phyloP scores from a whole-genome alignment of 2,329 filamentous ascomycete species.

The Fusarium globosum region DNA sequence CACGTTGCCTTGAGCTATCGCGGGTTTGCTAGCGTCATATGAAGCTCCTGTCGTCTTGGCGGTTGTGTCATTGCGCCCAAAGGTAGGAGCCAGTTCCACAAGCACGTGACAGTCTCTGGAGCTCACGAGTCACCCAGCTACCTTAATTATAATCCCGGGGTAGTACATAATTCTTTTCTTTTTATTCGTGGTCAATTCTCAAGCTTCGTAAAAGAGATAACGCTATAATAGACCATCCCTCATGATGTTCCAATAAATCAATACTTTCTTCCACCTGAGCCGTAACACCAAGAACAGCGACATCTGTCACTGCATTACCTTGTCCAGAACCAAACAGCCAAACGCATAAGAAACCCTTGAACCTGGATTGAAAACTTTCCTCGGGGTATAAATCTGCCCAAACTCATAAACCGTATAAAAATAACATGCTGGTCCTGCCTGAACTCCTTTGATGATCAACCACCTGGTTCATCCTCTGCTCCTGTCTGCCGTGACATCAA shows the following conservation, averaged over 20 bases:
- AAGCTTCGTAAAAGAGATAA: not conserved
- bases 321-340: conserved; percentile 18
- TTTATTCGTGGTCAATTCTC: not conserved
- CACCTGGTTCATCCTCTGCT: conserved; percentile 8
- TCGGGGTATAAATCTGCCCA: conserved; percentile 49
- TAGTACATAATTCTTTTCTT: not conserved
- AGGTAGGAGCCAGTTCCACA: conserved; percentile 22
- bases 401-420: conserved; percentile 31
- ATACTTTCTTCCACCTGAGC: conserved; percentile 10
- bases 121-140: conserved; percentile 4
- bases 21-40: conserved; percentile 34
- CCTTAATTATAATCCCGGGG: not conserved
- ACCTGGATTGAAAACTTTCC: conserved; percentile 43
- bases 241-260: conserved; percentile 14
- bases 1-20: conserved; percentile 47
- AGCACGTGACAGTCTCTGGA: conserved; percentile 46
- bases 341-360: conserved; percentile 27
- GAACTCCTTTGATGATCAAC: conserved; percentile 36
- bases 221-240: not conserved
- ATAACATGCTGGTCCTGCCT: conserved; percentile 16
- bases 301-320: conserved; percentile 20
- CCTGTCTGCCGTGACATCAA: conserved; percentile 19
- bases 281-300: conserved; percentile 34
- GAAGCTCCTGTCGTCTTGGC: conserved; percentile 43
- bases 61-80: conserved; percentile 48